Percentiles rank a stretch among this genome's conserved stretches.
These are phyloP conservation scores for Cytospora piceae DNA, from an alignment of 2,329 filamentous ascomycete genomes.

Conservation along the genomic window DNA sequence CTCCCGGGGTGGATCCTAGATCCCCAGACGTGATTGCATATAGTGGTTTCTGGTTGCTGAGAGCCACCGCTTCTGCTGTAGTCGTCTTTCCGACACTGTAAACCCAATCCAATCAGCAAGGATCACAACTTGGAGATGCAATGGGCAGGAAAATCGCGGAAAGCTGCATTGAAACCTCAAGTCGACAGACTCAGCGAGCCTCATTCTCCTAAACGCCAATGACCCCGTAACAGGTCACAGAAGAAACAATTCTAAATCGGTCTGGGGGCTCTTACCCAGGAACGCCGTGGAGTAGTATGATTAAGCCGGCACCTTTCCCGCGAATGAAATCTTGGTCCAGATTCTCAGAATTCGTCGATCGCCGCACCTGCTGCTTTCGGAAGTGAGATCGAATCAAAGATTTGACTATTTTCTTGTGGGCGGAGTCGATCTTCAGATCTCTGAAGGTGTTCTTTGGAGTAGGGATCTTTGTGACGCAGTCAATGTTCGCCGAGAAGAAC, in stretches of 20 bases:
- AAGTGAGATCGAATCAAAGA: slow-evolving; percentile 17
- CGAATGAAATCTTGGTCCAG: slow-evolving; percentile 26
- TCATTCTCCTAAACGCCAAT: too few relatives aligned
- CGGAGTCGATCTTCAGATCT: slow-evolving; percentile 3
- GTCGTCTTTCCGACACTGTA: slow-evolving; percentile 29
- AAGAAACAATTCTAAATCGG: too few relatives aligned
- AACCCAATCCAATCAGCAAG: background rate
- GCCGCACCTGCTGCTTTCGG: slow-evolving; percentile 7
- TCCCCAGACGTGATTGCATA: slow-evolving; percentile 36
- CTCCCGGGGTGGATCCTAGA: slow-evolving; percentile 35
- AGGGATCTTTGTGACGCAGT: background rate
- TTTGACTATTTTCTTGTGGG: slow-evolving; percentile 19
- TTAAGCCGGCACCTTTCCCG: slow-evolving; percentile 36
- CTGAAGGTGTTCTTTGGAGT: slow-evolving; percentile 1
- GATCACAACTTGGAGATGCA: background rate
- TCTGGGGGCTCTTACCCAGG: slow-evolving; percentile 27
- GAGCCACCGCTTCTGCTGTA: slow-evolving; percentile 37
- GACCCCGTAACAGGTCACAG: too few relatives aligned
- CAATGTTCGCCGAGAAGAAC: slow-evolving; percentile 20
- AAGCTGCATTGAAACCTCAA: too few relatives aligned
- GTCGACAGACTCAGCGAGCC: too few relatives aligned
- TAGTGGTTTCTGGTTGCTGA: slow-evolving; percentile 15
- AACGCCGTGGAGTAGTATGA: slow-evolving; percentile 18
- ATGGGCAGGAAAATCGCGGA: too few relatives aligned
- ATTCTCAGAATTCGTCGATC: background rate